Conservation (phyloP, 2,329 filamentous ascomycete genomes). For the Fusarium pininemorale region DNA sequence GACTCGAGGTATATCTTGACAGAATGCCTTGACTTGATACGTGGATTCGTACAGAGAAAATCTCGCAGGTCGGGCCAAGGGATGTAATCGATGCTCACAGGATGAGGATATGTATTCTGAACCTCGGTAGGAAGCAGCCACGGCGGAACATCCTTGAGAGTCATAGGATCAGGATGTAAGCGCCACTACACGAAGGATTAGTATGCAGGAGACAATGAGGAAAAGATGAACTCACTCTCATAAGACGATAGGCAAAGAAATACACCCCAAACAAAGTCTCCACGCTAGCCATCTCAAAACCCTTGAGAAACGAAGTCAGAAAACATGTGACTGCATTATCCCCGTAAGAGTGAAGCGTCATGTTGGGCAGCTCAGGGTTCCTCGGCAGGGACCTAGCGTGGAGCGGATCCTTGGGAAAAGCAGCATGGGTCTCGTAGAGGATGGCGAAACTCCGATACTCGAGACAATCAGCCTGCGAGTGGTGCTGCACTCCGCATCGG, state of each 20-base stretch:
- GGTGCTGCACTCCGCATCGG: slow-evolving; percentile 41
- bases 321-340: slow-evolving; percentile 37
- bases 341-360: slow-evolving; percentile 37
- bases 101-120: slow-evolving; percentile 36
- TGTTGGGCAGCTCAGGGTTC: slow-evolving; percentile 35
- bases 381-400: slow-evolving; percentile 34
- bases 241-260: slow-evolving; percentile 37
- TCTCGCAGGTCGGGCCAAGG: slow-evolving; percentile 40
- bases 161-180: slow-evolving; percentile 36
- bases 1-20: slow-evolving; percentile 39
- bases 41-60: slow-evolving; percentile 33
- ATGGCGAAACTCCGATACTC: slow-evolving; percentile 40
- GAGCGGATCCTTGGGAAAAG: slow-evolving; percentile 31
- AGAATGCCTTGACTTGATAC: slow-evolving; percentile 31
- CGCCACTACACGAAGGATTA: slow-evolving; percentile 31
- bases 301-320: slow-evolving; percentile 35
- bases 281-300: slow-evolving; percentile 35
- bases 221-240: slow-evolving; percentile 21
- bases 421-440: slow-evolving; percentile 38
- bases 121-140: slow-evolving; percentile 37
- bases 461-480: slow-evolving; percentile 33
- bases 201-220: background rate
- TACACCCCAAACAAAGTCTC: slow-evolving; percentile 40
- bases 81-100: slow-evolving; percentile 39
- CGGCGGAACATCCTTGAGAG: slow-evolving; percentile 30